Base-by-base conservation (phyloP, 2,329 filamentous ascomycete species). In the Zasmidium citrigriseum region DNA sequence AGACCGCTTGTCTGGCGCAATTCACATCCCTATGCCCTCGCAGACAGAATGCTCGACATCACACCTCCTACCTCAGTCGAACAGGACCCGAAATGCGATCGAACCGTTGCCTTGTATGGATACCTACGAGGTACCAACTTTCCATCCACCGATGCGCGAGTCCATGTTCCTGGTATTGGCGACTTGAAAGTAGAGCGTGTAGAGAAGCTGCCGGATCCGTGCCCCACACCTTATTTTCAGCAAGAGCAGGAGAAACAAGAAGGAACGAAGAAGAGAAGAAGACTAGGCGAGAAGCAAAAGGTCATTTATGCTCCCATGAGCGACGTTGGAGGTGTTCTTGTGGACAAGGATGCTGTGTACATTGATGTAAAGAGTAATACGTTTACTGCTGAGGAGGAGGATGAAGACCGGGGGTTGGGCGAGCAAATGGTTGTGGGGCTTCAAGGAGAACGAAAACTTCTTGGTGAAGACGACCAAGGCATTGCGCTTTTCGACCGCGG, bases 271-370 rank as follows among this genome's bases (percentile, higher is more conserved):
- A 88, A 88, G 44, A 82, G 92, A 63, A 86, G 88, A 69, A 84
- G 93, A 57, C 78, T 99, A 14, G 95, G 96, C 27, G 95, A 99
- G 72, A 99, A 98, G 77, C 93, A 99, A 72, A 97, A 97, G 78
- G 86, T 96, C 67, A 79, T 99, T 4, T 96, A 97, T 75, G 96
- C 95, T 2, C 96, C 95, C 29, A 98, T 99, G 93, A 96, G 93
- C 23, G 95, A 99, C 76, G 92, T 96, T 29, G 96, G 93, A 64
- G 95, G 95, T 68, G 85, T 99, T 12, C 87, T 98, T 72, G 93
- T 99, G 52, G 95, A 99, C 66, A 96, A 96, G 61, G 95, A 99
- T 76, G 93, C 93, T 7, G 93, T 99, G 38, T 99, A 96, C 78
- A 97, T 89, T 62, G 85, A 89, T 68, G 77, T 89, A 46, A 89